Evolutionary conservation across 2,329 filamentous ascomycete species (phyloP).

Genomic region (Esteya vermicola): DNA sequence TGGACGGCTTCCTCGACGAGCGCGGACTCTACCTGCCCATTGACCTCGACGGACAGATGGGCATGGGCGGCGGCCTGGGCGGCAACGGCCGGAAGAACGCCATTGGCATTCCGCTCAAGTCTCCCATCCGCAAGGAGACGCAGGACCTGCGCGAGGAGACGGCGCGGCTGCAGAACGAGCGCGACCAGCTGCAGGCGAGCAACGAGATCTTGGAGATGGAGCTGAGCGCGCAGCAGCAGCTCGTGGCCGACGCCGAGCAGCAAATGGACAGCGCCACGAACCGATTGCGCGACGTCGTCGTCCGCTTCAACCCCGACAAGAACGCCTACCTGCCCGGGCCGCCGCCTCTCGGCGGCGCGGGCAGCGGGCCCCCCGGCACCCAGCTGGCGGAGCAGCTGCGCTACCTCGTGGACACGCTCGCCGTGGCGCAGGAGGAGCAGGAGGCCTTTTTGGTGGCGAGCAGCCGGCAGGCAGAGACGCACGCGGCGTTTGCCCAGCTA

Average conservation of each 20-base stretch:
- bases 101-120: conserved; percentile 45
- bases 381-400: conserved; percentile 45
- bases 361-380: conserved; percentile 26
- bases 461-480: conserved; percentile 12
- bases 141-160: conserved; percentile 33
- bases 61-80: conserved; percentile 11
- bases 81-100: conserved; percentile 18
- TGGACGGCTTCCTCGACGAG: conserved; percentile 60
- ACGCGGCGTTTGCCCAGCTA: conserved; percentile 21
- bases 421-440: conserved; percentile 44
- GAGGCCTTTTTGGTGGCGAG: conserved; percentile 13
- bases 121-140: conserved; percentile 38
- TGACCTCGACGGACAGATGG: conserved; percentile 49
- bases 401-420: conserved; percentile 55
- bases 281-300: conserved; percentile 51
- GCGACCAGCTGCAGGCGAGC: conserved; percentile 17
- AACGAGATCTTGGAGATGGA: conserved; percentile 20
- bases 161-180: conserved; percentile 16
- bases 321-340: conserved; percentile 29
- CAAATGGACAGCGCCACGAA: conserved; percentile 55
- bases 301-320: conserved; percentile 45
- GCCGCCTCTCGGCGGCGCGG: conserved; percentile 17
- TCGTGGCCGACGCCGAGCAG: conserved; percentile 47
- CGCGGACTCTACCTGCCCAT: conserved; percentile 57
- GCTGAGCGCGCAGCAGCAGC: conserved; percentile 27